These are phyloP conservation scores for Raffaelea arxii DNA, from an alignment of 2,329 filamentous ascomycete genomes.

Conservation along the genomic window DNA sequence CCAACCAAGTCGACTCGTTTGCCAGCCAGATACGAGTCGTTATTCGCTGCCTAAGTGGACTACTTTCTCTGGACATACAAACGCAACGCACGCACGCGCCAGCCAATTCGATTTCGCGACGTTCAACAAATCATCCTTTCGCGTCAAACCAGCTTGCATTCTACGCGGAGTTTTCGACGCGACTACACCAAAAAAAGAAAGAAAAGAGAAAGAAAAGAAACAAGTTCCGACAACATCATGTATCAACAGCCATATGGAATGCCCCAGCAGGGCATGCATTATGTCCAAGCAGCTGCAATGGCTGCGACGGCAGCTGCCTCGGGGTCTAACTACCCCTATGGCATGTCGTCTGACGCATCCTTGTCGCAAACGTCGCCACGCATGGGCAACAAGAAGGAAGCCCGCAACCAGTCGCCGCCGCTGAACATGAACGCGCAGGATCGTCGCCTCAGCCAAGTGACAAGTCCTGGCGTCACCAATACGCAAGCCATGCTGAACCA, in stretches of 20 bases:
- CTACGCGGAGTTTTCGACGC: no score
- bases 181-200: no score
- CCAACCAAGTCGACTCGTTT: no score
- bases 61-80: no score
- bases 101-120: no score
- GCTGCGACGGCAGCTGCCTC: slow-evolving; percentile 84
- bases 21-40: no score
- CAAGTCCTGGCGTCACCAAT: slow-evolving; percentile 64
- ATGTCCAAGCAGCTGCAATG: slow-evolving; percentile 89
- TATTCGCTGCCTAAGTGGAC: no score
- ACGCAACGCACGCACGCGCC: no score
- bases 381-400: slow-evolving; percentile 65
- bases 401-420: slow-evolving; percentile 65
- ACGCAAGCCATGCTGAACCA: slow-evolving; percentile 72
- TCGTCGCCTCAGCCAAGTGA: slow-evolving; percentile 65
- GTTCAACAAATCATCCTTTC: no score
- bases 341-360: slow-evolving; percentile 59
- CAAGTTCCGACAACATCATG: no score
- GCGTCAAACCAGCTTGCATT: no score
- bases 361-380: slow-evolving; percentile 66
- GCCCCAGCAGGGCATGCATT: slow-evolving; percentile 66
- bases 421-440: slow-evolving; percentile 50
- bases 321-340: slow-evolving; percentile 63
- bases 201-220: no score
- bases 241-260: slow-evolving; percentile 74